Evolutionary conservation across 768 basidiomycete genomes (phyloP), one percentile per base, ranked within the genome.

Genomic region (Phlebiopsis flavidoalba): DNA sequence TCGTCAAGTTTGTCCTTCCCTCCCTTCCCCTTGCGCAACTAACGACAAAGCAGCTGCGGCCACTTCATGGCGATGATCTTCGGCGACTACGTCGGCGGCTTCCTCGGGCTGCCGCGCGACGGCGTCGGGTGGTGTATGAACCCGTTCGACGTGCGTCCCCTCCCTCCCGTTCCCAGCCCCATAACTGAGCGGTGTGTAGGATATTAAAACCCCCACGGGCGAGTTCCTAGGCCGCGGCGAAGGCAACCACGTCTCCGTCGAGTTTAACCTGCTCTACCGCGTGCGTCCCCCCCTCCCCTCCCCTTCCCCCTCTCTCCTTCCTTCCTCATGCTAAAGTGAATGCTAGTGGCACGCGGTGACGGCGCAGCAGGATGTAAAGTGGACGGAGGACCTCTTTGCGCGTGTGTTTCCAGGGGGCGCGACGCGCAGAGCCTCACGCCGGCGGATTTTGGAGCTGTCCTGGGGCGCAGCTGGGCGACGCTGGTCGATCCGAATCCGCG

Each of bases 161-260:
- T 46, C 21, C 26, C 26, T 24, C 14, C n/a, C 14, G 48, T 21
- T 22, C 22, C 5, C 1, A 1, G 21, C 5, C 2, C 5, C 8
- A 19, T 15, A 1, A 52, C 50, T 52, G 26, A 52, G 19, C 22
- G 26, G 24, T 37, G 5, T 47, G 5, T 51, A 69, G 68, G 63
- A 66, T 24, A 67, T 69, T 60, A 67, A 63, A 49, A 59, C 33
- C 17, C 0, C 53, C 11, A 43, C 62, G n/a, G 68, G 68, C 36
- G 50, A 57, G 24, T 40, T 48, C 31, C 59, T 69, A 15, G 59
- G 56, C 6, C 68, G 84, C 10, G 91, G 91, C 40, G 75, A 85
- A 69, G 91, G 91, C 53, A 93, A 93, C 66, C 84, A 83, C 40
- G 83, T 84, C 60, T 89, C 90, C 0, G 69, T 91, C 36, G 91